phyloP scores from a whole-genome alignment of 2,329 filamentous ascomycete genomes.

The Ophiobolus disseminans region DNA sequence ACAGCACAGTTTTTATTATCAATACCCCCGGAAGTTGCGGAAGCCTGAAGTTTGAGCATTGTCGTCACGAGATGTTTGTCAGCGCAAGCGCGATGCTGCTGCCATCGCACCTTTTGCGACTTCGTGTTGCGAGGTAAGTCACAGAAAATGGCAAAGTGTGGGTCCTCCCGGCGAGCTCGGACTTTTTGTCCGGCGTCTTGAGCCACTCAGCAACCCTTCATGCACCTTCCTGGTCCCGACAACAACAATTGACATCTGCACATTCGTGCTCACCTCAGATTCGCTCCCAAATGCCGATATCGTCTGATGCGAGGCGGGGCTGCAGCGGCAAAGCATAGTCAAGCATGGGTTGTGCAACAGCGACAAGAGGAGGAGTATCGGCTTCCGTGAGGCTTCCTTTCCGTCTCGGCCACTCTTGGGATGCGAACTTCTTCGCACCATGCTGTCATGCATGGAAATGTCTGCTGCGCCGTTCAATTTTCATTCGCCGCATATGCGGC shows the following conservation, averaged over 20 bases:
- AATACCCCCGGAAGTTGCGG: slow-evolving; percentile 35
- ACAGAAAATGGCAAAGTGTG: slow-evolving; percentile 13
- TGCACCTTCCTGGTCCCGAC: not conserved
- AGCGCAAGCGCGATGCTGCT: slow-evolving; percentile 27
- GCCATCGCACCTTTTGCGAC: slow-evolving; percentile 25
- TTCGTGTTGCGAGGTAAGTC: slow-evolving; percentile 7
- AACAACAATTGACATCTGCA: not conserved
- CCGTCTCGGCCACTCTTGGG: slow-evolving; percentile 19
- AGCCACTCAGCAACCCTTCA: slow-evolving; percentile 10
- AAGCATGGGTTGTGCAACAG: slow-evolving; percentile 10
- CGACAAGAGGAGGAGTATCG: slow-evolving; percentile 10
- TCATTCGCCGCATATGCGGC: not conserved
- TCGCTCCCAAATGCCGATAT: not conserved
- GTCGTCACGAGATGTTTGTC: slow-evolving; percentile 36
- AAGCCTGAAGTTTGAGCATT: slow-evolving; percentile 16
- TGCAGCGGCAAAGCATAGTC: not conserved
- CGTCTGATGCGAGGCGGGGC: slow-evolving; percentile 8
- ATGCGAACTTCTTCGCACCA: not conserved
- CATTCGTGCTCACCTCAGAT: slow-evolving; percentile 3
- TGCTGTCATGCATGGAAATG: not conserved
- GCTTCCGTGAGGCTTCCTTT: slow-evolving; percentile 15
- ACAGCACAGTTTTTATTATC: slow-evolving; percentile 20
- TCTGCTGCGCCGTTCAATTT: slow-evolving; percentile 3
- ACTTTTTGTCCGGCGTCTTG: slow-evolving; percentile 1
- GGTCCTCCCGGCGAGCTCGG: slow-evolving; percentile 8